These are phyloP conservation scores for Aspergillus tamarii DNA, from an alignment of 2,329 filamentous ascomycete genomes.

Conservation along the genomic window DNA sequence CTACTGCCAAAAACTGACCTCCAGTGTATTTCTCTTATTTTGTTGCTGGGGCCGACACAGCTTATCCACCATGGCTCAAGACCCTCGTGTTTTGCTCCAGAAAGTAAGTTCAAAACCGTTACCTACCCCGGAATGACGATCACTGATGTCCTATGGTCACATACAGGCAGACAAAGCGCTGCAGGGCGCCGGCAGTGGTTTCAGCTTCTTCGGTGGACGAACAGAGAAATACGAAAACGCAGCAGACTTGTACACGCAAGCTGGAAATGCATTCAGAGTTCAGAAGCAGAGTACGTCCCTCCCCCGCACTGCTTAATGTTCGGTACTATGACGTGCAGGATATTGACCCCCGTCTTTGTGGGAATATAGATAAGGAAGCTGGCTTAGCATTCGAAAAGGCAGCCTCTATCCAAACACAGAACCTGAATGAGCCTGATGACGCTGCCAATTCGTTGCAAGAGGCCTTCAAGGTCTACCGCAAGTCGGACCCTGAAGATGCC, in stretches of 20 bases:
- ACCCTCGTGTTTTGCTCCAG: slow-evolving; percentile 76
- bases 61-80: slow-evolving; percentile 66
- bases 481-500: slow-evolving; percentile 80
- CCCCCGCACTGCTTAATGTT: neutral
- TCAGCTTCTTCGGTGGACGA: slow-evolving; percentile 84
- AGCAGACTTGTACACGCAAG: slow-evolving; percentile 83
- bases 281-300: slow-evolving; percentile 72
- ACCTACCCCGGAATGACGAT: slow-evolving; percentile 30
- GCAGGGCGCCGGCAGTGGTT: slow-evolving; percentile 74
- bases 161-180: slow-evolving; percentile 83
- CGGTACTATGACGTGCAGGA: neutral
- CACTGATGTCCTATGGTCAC: slow-evolving; percentile 29
- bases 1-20: slow-evolving; percentile 1
- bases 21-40: slow-evolving; percentile 5
- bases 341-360: neutral
- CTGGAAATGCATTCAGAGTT: slow-evolving; percentile 88
- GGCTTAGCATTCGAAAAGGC: slow-evolving; percentile 85
- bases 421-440: slow-evolving; percentile 89
- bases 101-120: slow-evolving; percentile 59
- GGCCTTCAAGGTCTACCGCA: slow-evolving; percentile 93
- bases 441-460: slow-evolving; percentile 86
- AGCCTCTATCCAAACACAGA: slow-evolving; percentile 75
- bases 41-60: slow-evolving; percentile 5
- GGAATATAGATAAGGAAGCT: slow-evolving; percentile 72
- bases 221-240: slow-evolving; percentile 90